A percentile compares a stretch with the other conserved stretches of the same genome.
These are phyloP conservation scores for Stagonosporopsis tanaceti DNA, from an alignment of 2,329 filamentous ascomycete genomes.

Conservation along the genomic window DNA sequence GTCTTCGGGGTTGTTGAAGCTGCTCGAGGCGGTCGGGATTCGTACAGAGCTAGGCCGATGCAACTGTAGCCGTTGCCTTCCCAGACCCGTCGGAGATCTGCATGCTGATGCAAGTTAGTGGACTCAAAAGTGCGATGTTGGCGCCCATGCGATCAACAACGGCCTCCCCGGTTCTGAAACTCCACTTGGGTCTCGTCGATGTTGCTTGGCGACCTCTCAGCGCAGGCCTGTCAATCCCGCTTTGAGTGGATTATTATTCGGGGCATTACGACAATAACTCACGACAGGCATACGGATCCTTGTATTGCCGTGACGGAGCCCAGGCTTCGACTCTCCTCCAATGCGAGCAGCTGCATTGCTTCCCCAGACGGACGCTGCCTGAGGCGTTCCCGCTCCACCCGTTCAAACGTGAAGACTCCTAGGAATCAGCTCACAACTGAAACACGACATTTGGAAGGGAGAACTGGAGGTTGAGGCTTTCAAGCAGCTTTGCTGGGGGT, in stretches of 20 bases:
- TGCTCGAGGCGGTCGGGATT: neutral
- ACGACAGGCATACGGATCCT: constrained; percentile 20
- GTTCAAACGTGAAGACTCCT: constrained; percentile 19
- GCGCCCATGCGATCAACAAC: constrained; percentile 2
- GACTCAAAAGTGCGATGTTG: constrained; percentile 3
- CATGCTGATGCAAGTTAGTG: constrained; percentile 10
- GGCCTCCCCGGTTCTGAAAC: constrained; percentile 5
- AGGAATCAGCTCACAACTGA: constrained; percentile 25
- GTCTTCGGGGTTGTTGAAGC: constrained; percentile 4
- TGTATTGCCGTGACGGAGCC: constrained; percentile 4
- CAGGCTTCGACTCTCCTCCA: neutral
- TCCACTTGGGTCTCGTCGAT: constrained; percentile 16
- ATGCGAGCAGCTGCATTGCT: constrained; percentile 6
- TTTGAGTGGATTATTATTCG: constrained; percentile 3
- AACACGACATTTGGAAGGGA: constrained; percentile 7
- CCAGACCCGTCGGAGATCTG: constrained; percentile 4
- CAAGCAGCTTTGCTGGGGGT: constrained; percentile 4
- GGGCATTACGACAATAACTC: constrained; percentile 11
- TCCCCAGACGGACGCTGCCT: constrained; percentile 19
- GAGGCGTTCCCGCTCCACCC: constrained; percentile 18
- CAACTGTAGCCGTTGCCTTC: constrained; percentile 2
- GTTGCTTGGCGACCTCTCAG: constrained; percentile 18
- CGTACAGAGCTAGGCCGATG: neutral
- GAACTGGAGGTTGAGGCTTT: constrained; percentile 8
- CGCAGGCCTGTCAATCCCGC: constrained; percentile 4